Base-by-base conservation (phyloP, 148 eudicot species). In the Vaccinium corymbosum region DNA sequence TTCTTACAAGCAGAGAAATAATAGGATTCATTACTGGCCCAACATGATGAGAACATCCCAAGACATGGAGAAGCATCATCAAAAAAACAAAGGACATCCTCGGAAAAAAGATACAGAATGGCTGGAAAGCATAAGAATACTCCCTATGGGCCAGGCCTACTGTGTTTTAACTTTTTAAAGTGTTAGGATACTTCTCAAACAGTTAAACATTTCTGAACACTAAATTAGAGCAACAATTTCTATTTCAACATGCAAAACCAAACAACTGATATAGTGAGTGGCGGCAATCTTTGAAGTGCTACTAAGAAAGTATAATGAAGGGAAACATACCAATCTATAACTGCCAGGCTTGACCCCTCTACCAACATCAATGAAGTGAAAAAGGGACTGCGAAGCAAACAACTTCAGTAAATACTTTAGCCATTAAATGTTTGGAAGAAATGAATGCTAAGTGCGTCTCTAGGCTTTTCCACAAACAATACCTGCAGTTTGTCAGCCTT, bases 401-500 rank as follows among this genome's bases (percentile, higher is more conserved):
- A 57, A 82, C 62, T 83, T 57, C 56, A 32, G 80, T 81, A 64
- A 87, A 27, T 68, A 68, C 38, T 3, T 13, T 27, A 85, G 55
- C 72, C 76, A 38, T 35, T 32, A 80, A 12, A 59, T 20, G 29
- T 38, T 10, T 52, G 32, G 16, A 61, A 42, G 55, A 38, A 76
- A 70, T 13, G 50, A n/a, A 19, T 4, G 85, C 17, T 42, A 27
- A 35, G 86, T 29, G 53, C 32, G 59, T 57, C 73, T 20, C 29
- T 80, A 16, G 48, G 42, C 79, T 50, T 13, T 15, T 27, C 68
- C 52, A 81, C 56, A 85, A 85, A 70, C 56, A 19, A 79, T 88
- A 97, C 99, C 98, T 95, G 94, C 81, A 97, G 89, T 85, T 92
- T 94, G 84, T 97, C 94, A 79, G 98, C 88, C 86, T 87, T 97